Percentiles rank a stretch among this genome's conserved stretches.
These are phyloP conservation scores for Tanacetum coccineum DNA, from an alignment of 129 eudicot genomes.

Conservation along the genomic window DNA sequence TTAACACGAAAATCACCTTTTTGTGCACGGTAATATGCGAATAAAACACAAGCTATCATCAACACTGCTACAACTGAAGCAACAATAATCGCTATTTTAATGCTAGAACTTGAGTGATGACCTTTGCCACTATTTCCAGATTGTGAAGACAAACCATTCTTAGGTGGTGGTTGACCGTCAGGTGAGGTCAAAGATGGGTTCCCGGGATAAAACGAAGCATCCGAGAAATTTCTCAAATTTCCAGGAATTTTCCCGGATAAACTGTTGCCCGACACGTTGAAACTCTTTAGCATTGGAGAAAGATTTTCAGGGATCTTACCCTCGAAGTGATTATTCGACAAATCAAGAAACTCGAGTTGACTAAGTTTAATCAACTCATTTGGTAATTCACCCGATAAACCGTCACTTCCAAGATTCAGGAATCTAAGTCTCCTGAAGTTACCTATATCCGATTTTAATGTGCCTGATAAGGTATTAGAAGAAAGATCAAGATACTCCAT, in stretches of 20 bases:
- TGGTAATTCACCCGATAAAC: slow-evolving; percentile 72
- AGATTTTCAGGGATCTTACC: slow-evolving; percentile 70
- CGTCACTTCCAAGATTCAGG: slow-evolving; percentile 70
- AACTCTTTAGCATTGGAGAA: slow-evolving; percentile 44
- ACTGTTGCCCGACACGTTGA: slow-evolving; percentile 63
- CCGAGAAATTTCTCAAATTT: slow-evolving; percentile 55
- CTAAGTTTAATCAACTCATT: slow-evolving; percentile 58
- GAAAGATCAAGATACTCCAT: slow-evolving; percentile 90
- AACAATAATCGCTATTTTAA: slow-evolving; percentile 69
- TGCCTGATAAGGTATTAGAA: slow-evolving; percentile 51
- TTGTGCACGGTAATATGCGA: slow-evolving; percentile 70
- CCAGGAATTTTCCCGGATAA: slow-evolving; percentile 64
- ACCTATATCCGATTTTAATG: slow-evolving; percentile 59
- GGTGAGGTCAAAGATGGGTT: slow-evolving; percentile 45
- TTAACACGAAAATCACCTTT: slow-evolving; percentile 50
- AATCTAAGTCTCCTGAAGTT: slow-evolving; percentile 62
- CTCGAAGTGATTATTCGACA: slow-evolving; percentile 61
- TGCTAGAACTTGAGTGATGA: slow-evolving; percentile 52
- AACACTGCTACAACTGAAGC: slow-evolving; percentile 77
- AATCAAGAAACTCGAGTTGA: slow-evolving; percentile 67
- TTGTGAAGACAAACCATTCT: slow-evolving; percentile 24
- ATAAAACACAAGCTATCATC: slow-evolving; percentile 72
- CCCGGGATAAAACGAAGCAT: slow-evolving; percentile 75
- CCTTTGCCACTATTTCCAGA: slow-evolving; percentile 14
- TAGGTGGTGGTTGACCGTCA: slow-evolving; percentile 13